A percentile compares a stretch with the other conserved stretches of the same genome.
These are phyloP conservation scores for Dipteronia dyeriana DNA, from an alignment of 345 rosid species.

Conservation along the genomic window DNA sequence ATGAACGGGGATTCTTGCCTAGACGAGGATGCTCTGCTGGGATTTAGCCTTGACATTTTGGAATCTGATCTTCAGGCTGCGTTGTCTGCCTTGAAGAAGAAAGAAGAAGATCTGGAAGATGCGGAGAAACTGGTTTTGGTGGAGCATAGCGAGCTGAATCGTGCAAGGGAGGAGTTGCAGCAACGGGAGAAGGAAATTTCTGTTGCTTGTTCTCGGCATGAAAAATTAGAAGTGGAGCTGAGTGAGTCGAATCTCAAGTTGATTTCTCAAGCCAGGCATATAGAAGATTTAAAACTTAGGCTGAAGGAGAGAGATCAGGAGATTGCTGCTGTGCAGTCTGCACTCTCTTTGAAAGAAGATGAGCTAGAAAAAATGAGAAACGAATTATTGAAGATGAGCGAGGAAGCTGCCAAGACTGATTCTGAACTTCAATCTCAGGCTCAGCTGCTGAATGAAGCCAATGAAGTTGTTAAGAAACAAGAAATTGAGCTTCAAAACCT, in stretches of 20 bases:
- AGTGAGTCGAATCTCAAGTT: slow-evolving; percentile 50
- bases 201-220: slow-evolving; percentile 52
- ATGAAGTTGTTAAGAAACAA: slow-evolving; percentile 64
- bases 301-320: slow-evolving; percentile 58
- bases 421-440: slow-evolving; percentile 56
- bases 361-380: slow-evolving; percentile 52
- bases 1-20: slow-evolving; percentile 36
- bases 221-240: slow-evolving; percentile 60
- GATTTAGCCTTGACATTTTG: slow-evolving; percentile 46
- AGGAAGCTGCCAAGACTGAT: slow-evolving; percentile 43
- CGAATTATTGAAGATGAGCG: slow-evolving; percentile 50
- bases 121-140: slow-evolving; percentile 55
- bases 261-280: slow-evolving; percentile 68
- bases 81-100: slow-evolving; percentile 57
- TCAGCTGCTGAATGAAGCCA: slow-evolving; percentile 57
- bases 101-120: slow-evolving; percentile 67
- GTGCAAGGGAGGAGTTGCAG: slow-evolving; percentile 55
- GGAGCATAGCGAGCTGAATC: slow-evolving; percentile 52
- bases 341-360: slow-evolving; percentile 53
- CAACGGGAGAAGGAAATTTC: slow-evolving; percentile 51
- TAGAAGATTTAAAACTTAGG: slow-evolving; percentile 59
- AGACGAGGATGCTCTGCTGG: slow-evolving; percentile 28
- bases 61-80: slow-evolving; percentile 75
- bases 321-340: slow-evolving; percentile 42
- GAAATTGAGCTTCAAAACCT: slow-evolving; percentile 61